Evolutionary conservation across 2,329 filamentous ascomycete species (phyloP), one percentile per base, ranked within the genome.

Genomic region (Fusarium hostae): DNA sequence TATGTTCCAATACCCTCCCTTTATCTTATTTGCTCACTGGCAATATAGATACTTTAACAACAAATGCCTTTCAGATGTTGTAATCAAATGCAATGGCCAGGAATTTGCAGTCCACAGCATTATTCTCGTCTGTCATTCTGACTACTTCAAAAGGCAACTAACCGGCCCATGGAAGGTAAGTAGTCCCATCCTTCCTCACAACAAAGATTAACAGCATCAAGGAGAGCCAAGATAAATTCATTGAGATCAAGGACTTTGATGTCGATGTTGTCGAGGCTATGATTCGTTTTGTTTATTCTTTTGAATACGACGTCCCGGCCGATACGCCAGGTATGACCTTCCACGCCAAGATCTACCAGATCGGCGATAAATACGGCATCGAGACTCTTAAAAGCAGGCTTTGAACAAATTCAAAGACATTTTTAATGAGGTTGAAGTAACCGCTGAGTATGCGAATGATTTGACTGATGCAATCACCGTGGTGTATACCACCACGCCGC

Each of bases 31-130:
- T 6, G 9, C 5, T 32, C 2, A 18, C 28, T 32, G 18, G 32
- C n/a, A 1, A 18, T 1, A 2, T 8, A 71, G 68, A 1, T 59
- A 39, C 6, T 68, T 59, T 13, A 41, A 64, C 7, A 47, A 43
- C 6, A 48, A 44, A 0, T 32, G 18, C 1, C 40, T 71, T 2
- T 71, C 57, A 1, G 67, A 71, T 10, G 48, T 34, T 2, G 40
- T 24, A 2, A 37, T 71, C 15, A 16, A 12, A 10, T 68, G 63
- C 2, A 5, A 20, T 0, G 58, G 26, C 0, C 18, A 2, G 5
- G 58, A 47, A 1, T 64, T 68, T n/a, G 18, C 57, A 3, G 54
- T 45, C 4, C 63, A 71, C 3, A 24, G 58, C 12, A 13, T 71
- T 2, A 35, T 68, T 0, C 16, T 71, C 0, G 68, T 26, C 0